Evolutionary conservation across 2,329 filamentous ascomycete genomes (phyloP).

Genomic region (Colletotrichum sp.): DNA sequence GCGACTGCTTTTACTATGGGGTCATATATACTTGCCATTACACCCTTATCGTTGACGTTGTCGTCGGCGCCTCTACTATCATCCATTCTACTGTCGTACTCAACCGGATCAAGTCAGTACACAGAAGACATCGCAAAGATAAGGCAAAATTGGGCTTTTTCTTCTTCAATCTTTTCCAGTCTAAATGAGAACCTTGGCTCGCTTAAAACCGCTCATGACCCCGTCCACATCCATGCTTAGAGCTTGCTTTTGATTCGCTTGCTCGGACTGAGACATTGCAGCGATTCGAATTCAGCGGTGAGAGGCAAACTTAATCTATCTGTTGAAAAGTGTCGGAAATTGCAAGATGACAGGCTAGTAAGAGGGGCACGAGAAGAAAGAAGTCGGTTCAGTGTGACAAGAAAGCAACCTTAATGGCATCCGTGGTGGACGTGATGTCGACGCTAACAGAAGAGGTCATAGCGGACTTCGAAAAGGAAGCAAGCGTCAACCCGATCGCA

Average conservation of each 20-base stretch:
- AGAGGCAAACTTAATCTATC: neutral
- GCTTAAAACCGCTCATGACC: neutral
- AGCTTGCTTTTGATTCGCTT: neutral
- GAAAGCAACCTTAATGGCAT: neutral
- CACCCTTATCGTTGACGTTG: too few species aligned
- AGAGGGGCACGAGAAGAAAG: neutral
- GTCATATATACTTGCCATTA: neutral
- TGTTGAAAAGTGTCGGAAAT: neutral
- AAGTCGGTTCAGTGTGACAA: neutral
- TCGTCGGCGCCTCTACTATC: neutral
- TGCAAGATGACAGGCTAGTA: neutral
- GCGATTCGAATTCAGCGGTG: neutral
- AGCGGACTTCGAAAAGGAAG: neutral
- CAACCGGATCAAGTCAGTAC: neutral
- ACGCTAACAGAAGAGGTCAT: neutral
- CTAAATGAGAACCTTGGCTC: neutral
- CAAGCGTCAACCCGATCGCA: neutral
- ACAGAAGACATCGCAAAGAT: accelerated
- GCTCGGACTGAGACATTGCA: neutral
- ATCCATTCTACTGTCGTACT: neutral
- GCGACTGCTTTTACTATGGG: neutral
- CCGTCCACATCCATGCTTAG: neutral
- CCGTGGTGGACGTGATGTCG: neutral
- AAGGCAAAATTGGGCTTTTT: accelerated
- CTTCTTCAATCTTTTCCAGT: neutral